phyloP scores from a whole-genome alignment of 345 rosid species.

The Eucalyptus marginata region DNA sequence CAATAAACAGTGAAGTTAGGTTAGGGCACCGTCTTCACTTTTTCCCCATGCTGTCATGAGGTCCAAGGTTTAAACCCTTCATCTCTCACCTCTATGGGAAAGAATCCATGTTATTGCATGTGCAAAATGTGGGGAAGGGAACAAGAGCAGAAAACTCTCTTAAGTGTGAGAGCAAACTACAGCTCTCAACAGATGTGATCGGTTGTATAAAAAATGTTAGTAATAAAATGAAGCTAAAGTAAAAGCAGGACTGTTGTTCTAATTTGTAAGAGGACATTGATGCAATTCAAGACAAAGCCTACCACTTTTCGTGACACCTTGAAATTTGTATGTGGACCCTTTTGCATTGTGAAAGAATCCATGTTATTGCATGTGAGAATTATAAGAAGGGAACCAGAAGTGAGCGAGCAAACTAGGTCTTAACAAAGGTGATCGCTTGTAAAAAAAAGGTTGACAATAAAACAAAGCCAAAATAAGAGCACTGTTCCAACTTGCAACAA shows the following conservation, averaged over 20 bases:
- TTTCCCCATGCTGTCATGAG: neutral
- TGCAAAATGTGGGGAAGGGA: neutral
- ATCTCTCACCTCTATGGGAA: neutral
- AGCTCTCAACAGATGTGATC: neutral
- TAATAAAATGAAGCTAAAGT: neutral
- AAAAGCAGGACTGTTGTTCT: neutral
- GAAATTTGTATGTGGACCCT: neutral
- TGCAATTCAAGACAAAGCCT: neutral
- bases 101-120: neutral
- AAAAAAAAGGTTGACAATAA: neutral
- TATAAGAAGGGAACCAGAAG: neutral
- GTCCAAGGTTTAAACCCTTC: neutral
- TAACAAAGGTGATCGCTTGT: neutral
- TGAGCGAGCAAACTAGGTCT: neutral
- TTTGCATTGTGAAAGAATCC: neutral
- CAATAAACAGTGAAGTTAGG: too few species aligned
- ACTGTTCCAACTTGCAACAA: neutral
- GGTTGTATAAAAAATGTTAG: neutral
- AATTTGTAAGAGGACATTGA: neutral
- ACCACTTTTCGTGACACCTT: neutral
- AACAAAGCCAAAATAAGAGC: neutral
- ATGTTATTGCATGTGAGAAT: neutral
- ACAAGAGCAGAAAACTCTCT: accelerated
- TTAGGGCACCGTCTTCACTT: neutral
- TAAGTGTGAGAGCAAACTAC: neutral